Base-by-base conservation (phyloP, 2,329 filamentous ascomycete species). In the Diaporthe sp. region DNA sequence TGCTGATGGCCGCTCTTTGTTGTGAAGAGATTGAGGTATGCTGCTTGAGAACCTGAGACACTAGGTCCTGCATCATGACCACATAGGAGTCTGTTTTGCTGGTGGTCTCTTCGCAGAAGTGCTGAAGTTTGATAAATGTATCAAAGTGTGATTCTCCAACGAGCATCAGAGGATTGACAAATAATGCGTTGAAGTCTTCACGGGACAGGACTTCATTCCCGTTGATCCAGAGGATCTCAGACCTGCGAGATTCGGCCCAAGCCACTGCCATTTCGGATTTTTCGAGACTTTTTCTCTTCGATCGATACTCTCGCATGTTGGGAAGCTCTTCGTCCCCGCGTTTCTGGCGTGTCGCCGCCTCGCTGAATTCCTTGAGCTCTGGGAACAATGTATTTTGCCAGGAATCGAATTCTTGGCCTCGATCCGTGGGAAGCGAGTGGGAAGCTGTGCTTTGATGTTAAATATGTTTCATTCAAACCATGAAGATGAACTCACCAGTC, bases 161-260 rank as follows among this genome's bases (percentile, higher is more conserved):
- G 15, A 39, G 53, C 39, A 71, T 32, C 6, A 71, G 12, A 10
- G 69, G 55, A n/a, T 19, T 37, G 15, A 71, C 25, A n/a, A 71
- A 71, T 8, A 55, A 71, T 4, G 55, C 69, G 27, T 71, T 50
- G 37, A 71, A 71, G 32, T 51, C 25, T 47, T 50, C 32, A 10
- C 69, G 25, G 3, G 55, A 37, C 12, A 71, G 19, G 27, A 63
- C 22, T 44, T 71, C 25, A 19, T 63, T 44, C 15, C 55, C 69
- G 30, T 63, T 25, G 10, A 71, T 42, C 55, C 37, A 71, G n/a
- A 71, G 53, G 10, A 71, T n/a, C 22, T 71, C 58, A 9, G 69
- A 39, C 22, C 8, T 71, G 10, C 19, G 55, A 19, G 55, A 71
- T 35, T 63, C 55, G 8, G 69, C 69, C 55, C 55, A 71, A 27